These are phyloP conservation scores for Suillus placidus DNA, from an alignment of 768 basidiomycete genomes.

Conservation along the genomic window DNA sequence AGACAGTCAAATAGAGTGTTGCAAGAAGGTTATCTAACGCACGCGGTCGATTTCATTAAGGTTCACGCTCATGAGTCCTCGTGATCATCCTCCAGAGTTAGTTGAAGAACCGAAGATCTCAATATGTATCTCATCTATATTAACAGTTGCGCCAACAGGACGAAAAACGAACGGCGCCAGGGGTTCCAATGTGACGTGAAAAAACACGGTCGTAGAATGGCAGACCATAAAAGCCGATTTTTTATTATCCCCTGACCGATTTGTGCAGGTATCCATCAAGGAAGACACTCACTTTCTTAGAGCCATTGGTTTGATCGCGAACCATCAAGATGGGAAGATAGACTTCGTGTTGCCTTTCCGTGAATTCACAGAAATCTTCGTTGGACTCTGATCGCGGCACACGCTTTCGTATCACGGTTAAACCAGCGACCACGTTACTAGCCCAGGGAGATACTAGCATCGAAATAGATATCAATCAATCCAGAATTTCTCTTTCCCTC, in stretches of 20 bases:
- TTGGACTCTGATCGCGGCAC: conserved; percentile 64
- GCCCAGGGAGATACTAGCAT: conserved; percentile 38
- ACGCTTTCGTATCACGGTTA: conserved; percentile 64
- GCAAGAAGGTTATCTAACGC: background rate
- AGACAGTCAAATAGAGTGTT: background rate
- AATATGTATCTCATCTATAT: conserved; percentile 21
- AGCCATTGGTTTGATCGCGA: background rate
- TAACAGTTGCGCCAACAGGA: conserved; percentile 68
- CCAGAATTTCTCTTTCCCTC: background rate
- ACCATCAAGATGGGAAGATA: conserved; percentile 61
- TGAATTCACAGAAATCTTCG: conserved; percentile 69
- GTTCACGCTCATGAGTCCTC: background rate
- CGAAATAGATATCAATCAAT: background rate
- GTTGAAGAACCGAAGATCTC: background rate
- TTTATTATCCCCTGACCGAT: background rate
- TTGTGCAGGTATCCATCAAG: background rate
- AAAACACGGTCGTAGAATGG: background rate
- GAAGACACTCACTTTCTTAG: background rate
- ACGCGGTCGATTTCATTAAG: background rate
- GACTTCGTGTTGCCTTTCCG: conserved; percentile 72
- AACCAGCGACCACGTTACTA: conserved; percentile 68
- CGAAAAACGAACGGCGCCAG: background rate
- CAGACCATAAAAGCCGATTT: background rate
- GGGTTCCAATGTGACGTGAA: background rate
- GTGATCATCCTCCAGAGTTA: background rate